Evolutionary conservation across 805 yeast species (phyloP), one percentile per base, ranked within the genome.

Genomic region (Clavispora fructus): DNA sequence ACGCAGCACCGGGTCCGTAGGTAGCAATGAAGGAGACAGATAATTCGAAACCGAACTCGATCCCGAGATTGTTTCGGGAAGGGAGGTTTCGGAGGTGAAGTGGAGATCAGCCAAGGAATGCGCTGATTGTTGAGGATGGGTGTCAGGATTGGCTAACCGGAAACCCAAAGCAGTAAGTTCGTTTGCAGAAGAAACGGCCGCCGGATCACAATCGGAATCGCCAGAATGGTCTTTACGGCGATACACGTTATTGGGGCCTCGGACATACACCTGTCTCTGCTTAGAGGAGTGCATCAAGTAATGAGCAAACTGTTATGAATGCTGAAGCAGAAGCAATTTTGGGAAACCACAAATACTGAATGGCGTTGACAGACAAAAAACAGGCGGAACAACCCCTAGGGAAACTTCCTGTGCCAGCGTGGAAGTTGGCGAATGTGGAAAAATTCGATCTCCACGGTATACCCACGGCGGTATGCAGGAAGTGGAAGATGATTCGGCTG

Each of bases 81-180:
- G 37, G 2, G 25, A 17, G 10, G 13, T 8, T 3, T 33, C 23
- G 2, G 37, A 17, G 13, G 25, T 6, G 10, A 33, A 16, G 25
- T n/a, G 23, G 8, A 16, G 25, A 11, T 33, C 37, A 14, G 19
- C 32, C 32, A 29, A 7, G 11, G 35, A 14, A 14, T n/a, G 35
- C 11, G 19, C 9, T 7, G 13, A 6, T 7, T 32, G 35, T 16
- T 14, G 19, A 13, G 13, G 14, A 11, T 12, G 32, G 13, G 32
- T 3, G 13, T 12, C 11, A 2, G 37, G 37, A 7, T 33, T 23
- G 13, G 37, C 37, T 17, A 33, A 14, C 25, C 37, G 37, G 7
- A 64, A 67, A 1, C 69, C 59, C 45, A 69, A 65, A 25, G 58
- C 67, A 29, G 59, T 52, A 19, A 67, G 57, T 43, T 67, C 71